phyloP scores from a whole-genome alignment of 768 basidiomycete genomes.

The Hemileccinum impolitum region DNA sequence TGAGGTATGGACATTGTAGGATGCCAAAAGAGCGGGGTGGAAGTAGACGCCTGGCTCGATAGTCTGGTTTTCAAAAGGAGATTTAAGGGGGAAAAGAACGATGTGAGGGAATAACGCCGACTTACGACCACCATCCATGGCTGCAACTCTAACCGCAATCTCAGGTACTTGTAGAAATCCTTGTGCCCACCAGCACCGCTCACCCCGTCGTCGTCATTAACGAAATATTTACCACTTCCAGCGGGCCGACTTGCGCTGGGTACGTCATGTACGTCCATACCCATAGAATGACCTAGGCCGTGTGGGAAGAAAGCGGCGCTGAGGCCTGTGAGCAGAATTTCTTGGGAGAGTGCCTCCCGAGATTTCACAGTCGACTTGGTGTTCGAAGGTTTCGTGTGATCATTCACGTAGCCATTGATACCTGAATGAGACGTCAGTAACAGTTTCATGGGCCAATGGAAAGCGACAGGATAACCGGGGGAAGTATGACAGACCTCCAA shows the following conservation, averaged over 20 bases:
- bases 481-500: conserved; percentile 7
- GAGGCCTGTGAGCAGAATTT: conserved; percentile 72
- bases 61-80: conserved; percentile 47
- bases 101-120: conserved; percentile 14
- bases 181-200: conserved; percentile 60
- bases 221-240: conserved; percentile 48
- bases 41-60: conserved; percentile 92
- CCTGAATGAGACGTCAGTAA: conserved; percentile 1
- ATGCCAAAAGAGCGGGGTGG: conserved; percentile 69
- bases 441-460: neutral
- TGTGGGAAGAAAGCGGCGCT: conserved; percentile 93
- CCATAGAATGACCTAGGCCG: conserved; percentile 86
- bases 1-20: conserved; percentile 57
- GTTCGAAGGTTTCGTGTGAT: neutral
- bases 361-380: conserved; percentile 9
- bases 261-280: conserved; percentile 93
- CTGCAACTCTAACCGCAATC: conserved; percentile 71
- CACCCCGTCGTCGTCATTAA: conserved; percentile 73
- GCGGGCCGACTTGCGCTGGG: conserved; percentile 77
- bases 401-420: conserved; percentile 1
- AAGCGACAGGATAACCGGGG: neutral
- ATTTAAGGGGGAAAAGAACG: neutral
- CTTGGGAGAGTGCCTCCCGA: conserved; percentile 29
- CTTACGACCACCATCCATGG: conserved; percentile 84
- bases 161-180: conserved; percentile 75